Evolutionary conservation across 495 filamentous ascomycete genomes (phyloP).

Genomic region (Aspergillus olivimuriae): DNA sequence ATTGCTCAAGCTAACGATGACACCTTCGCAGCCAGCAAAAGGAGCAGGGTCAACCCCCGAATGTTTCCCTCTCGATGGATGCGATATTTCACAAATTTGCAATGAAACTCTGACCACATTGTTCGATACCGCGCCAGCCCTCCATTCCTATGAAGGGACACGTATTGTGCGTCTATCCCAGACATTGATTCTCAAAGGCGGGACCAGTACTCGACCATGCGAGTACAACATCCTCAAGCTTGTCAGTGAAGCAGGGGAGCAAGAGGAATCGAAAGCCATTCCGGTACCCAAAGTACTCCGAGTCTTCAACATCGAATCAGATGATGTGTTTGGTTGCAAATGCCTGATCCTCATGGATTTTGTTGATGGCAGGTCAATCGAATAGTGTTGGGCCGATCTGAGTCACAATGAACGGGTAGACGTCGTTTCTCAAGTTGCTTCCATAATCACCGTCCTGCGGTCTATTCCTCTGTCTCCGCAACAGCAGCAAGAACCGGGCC

Average conservation of each 20-base stretch:
- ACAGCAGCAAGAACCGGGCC: constrained; percentile 5
- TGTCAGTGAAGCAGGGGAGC: neutral
- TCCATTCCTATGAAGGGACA: constrained; percentile 5
- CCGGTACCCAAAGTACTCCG: constrained; percentile 3
- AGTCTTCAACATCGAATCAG: constrained; percentile 4
- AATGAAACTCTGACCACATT: constrained; percentile 6
- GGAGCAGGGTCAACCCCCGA: neutral
- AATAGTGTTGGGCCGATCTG: constrained; percentile 1
- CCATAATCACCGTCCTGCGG: constrained; percentile 4
- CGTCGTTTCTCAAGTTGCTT: constrained; percentile 6
- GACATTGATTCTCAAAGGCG: constrained; percentile 6
- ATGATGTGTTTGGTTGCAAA: neutral
- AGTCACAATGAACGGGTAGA: constrained; percentile 2
- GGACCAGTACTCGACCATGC: constrained; percentile 2
- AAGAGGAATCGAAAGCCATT: constrained; percentile 1
- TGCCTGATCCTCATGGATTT: constrained; percentile 9
- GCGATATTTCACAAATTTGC: constrained; percentile 2
- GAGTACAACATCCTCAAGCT: constrained; percentile 5
- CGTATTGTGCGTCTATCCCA: constrained; percentile 5
- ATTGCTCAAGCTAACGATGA: neutral
- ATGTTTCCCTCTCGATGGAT: constrained; percentile 6
- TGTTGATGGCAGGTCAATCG: constrained; percentile 5
- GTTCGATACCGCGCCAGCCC: constrained; percentile 4
- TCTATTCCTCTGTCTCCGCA: constrained; percentile 4
- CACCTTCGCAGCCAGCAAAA: constrained; percentile 2